Percentiles rank a stretch among this genome's conserved stretches.
Evolutionary conservation across 1,139 yeast genomes (phyloP).

Genomic region (Yamadazyma diddensiae): DNA sequence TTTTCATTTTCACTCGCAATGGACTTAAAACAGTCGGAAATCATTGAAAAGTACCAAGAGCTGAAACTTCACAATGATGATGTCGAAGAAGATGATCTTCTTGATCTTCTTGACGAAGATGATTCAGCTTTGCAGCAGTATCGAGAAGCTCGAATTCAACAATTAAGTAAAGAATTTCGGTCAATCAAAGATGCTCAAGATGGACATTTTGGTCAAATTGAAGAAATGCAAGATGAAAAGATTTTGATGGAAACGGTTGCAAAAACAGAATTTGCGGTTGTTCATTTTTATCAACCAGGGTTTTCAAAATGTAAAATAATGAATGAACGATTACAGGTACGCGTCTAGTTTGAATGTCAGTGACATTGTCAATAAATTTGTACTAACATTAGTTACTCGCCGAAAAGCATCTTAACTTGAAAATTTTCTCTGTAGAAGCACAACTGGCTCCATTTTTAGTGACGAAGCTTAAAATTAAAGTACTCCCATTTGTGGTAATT

Average conservation of each 20-base stretch:
- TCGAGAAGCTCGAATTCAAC: constrained; percentile 49
- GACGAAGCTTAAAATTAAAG: constrained; percentile 56
- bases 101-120: constrained; percentile 37
- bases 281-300: constrained; percentile 63
- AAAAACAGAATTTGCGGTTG: constrained; percentile 40
- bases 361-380: constrained; percentile 1
- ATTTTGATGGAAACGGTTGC: constrained; percentile 53
- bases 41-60: constrained; percentile 43
- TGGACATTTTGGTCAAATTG: constrained; percentile 28
- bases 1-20: too few species aligned
- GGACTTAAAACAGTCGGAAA: constrained; percentile 31
- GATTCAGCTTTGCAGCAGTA: constrained; percentile 29
- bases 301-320: constrained; percentile 60
- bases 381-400: constrained; percentile 28
- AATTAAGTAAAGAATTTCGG: constrained; percentile 44
- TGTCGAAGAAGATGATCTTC: constrained; percentile 33
- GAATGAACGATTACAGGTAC: constrained; percentile 42
- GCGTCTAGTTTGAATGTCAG: constrained; percentile 3
- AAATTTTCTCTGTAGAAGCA: constrained; percentile 59
- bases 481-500: constrained; percentile 69
- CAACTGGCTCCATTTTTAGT: constrained; percentile 70
- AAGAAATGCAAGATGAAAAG: constrained; percentile 47
- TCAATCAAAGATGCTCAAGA: constrained; percentile 32
- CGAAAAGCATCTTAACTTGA: constrained; percentile 53
- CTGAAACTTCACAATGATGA: constrained; percentile 24